Evolutionary conservation across 2,329 filamentous ascomycete genomes (phyloP), one percentile per base, ranked within the genome.

Genomic region (Lomentospora prolificans): DNA sequence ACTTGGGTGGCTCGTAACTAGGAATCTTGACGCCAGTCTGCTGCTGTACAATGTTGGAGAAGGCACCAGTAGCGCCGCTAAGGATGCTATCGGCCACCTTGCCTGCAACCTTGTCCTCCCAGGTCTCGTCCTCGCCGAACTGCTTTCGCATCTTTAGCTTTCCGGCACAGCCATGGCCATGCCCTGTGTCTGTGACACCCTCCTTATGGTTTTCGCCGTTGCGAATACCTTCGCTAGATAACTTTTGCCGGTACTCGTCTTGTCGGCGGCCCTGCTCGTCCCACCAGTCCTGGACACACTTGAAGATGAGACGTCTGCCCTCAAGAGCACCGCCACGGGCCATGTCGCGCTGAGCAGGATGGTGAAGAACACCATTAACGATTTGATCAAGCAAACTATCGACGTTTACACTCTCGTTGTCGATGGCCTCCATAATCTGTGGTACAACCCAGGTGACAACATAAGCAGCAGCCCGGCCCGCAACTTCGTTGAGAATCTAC

Each of bases 231-330:
- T 86, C 76, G 17, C 89, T 84, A 63, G 85, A 89, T 50, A 96
- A 79, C 71, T 90, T 87, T 53, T 78, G 71, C 56, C 89, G 85
- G 60, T 94, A 82, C 31, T 82, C 80, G 12, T 87, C 74, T 61
- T 83, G 80, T 57, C 83, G 82, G 28, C 72, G 67, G 53, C 74
- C 73, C 72, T 90, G 82, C 55, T 80, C 73, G 41, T 73, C 68
- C 91, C 91, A 96, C 91, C 91, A 96, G 61, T 87, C 75, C 69
- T 88, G 75, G 4, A 96, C 85, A 17, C 85, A 84, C n/a, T 75
- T 69, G 71, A 91, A 96, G 84, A 95, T 92, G 61, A 84, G 73
- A 27, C 75, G 69, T 56, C 90, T 87, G 55, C 90, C 87, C 62
- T 95, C 87, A 6, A 71, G 65, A 10, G 83, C 84, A 9, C 86